phyloP scores from a whole-genome alignment of 768 basidiomycete genomes.

The Epithele typhae region DNA sequence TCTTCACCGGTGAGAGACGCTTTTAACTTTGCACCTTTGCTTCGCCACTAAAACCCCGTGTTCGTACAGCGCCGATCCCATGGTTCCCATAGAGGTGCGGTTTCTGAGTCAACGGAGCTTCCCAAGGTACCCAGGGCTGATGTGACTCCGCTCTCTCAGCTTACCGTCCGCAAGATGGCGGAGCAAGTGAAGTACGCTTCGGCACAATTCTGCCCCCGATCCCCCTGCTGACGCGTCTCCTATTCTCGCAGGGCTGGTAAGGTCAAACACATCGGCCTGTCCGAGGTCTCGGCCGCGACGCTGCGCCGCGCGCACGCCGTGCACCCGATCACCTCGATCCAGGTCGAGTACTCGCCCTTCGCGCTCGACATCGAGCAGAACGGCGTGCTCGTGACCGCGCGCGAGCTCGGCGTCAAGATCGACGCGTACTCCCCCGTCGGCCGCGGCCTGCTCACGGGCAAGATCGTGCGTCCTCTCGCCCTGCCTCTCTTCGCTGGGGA shows the following conservation, averaged over 20 bases:
- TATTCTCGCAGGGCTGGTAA: slow-evolving; percentile 26
- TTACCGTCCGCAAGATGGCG: slow-evolving; percentile 22
- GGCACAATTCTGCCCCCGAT: no score
- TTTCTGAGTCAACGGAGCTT: no score
- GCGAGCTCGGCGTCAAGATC: slow-evolving; percentile 41
- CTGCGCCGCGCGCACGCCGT: slow-evolving; percentile 31
- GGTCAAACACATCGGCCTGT: slow-evolving; percentile 26
- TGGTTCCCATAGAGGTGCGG: slow-evolving; percentile 21
- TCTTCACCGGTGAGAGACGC: slow-evolving; percentile 29
- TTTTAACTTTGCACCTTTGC: no score
- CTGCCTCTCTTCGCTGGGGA: slow-evolving; percentile 15
- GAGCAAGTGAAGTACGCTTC: slow-evolving; percentile 21
- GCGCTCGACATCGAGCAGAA: slow-evolving; percentile 41
- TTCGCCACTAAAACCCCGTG: background rate
- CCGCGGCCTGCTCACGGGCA: slow-evolving; percentile 27
- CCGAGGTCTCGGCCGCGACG: slow-evolving; percentile 21
- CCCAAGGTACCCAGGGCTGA: no score
- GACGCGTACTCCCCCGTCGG: slow-evolving; percentile 40
- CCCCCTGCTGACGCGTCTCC: no score
- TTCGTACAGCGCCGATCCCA: slow-evolving; percentile 23
- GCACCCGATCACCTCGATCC: slow-evolving; percentile 40
- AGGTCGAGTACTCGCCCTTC: slow-evolving; percentile 45
- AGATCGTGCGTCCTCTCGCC: slow-evolving; percentile 17
- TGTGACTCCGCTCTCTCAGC: no score
- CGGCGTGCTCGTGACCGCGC: slow-evolving; percentile 32